A percentile compares a stretch with the other conserved stretches of the same genome.
These are phyloP conservation scores for Pezicula carpinea DNA, from an alignment of 2,329 filamentous ascomycete species.

Conservation along the genomic window DNA sequence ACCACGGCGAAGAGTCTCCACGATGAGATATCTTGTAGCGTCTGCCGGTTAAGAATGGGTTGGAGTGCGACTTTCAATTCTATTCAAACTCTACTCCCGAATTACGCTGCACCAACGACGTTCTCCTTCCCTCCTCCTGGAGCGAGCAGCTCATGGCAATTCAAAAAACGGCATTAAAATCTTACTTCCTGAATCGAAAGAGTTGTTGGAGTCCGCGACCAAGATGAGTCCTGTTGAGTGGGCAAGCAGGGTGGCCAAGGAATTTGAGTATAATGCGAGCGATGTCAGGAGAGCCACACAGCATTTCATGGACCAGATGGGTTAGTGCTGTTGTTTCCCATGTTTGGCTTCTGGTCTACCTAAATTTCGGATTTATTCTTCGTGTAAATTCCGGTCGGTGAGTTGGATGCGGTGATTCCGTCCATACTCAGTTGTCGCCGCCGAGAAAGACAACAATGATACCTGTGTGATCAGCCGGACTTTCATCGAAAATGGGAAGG, in stretches of 20 bases:
- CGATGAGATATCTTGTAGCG: too few relatives aligned
- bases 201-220: slow-evolving; percentile 7
- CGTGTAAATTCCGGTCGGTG: too few relatives aligned
- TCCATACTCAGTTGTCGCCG: too few relatives aligned
- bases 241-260: slow-evolving; percentile 70
- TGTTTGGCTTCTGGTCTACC: slow-evolving; percentile 12
- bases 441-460: too few relatives aligned
- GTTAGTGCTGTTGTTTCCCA: slow-evolving; percentile 37
- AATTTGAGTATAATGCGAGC: slow-evolving; percentile 77
- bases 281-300: slow-evolving; percentile 74
- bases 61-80: too few relatives aligned
- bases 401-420: too few relatives aligned
- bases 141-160: neutral
- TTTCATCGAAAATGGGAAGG: too few relatives aligned
- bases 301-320: slow-evolving; percentile 81
- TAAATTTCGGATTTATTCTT: neutral
- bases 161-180: neutral
- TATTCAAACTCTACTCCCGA: too few relatives aligned
- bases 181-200: neutral
- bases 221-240: slow-evolving; percentile 60
- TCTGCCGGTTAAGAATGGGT: too few relatives aligned
- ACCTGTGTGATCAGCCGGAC: too few relatives aligned
- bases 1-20: too few relatives aligned
- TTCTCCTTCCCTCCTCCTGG: neutral
- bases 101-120: too few relatives aligned